Conservation (phyloP, 202 grass and related monocot genomes). For the Thinopyrum obtusiflorum region DNA sequence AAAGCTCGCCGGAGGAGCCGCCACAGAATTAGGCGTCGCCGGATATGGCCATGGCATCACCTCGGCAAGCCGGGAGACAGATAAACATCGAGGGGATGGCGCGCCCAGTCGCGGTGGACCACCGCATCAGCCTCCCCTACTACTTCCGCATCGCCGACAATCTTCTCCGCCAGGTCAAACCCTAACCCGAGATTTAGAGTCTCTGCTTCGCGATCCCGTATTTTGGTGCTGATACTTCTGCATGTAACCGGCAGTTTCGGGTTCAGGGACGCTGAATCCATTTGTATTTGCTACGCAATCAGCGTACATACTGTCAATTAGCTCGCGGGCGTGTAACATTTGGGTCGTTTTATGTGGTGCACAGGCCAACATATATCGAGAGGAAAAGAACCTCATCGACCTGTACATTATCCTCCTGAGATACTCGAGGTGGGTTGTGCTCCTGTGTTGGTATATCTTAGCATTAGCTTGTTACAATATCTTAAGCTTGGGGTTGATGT, state of each 20-base stretch:
- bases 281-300: background rate
- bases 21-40: background rate
- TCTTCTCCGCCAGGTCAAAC: slow-evolving; percentile 78
- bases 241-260: background rate
- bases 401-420: slow-evolving; percentile 89
- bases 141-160: slow-evolving; percentile 93
- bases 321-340: slow-evolving; percentile 15
- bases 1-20: background rate
- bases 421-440: slow-evolving; percentile 69
- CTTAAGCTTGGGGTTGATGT: slow-evolving; percentile 18
- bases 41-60: slow-evolving; percentile 27
- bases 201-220: background rate
- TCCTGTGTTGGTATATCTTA: slow-evolving; percentile 22
- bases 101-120: slow-evolving; percentile 66
- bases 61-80: slow-evolving; percentile 20
- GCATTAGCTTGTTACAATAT: slow-evolving; percentile 8
- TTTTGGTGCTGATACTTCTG: slow-evolving; percentile 8
- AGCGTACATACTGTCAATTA: background rate
- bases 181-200: slow-evolving; percentile 18
- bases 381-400: slow-evolving; percentile 88
- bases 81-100: slow-evolving; percentile 61
- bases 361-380: slow-evolving; percentile 82
- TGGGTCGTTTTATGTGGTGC: slow-evolving; percentile 16
- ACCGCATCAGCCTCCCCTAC: slow-evolving; percentile 72
- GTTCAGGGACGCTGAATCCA: background rate